These are phyloP conservation scores for Solanum hybrid DNA, from an alignment of 305 asterid genomes.

Conservation along the genomic window DNA sequence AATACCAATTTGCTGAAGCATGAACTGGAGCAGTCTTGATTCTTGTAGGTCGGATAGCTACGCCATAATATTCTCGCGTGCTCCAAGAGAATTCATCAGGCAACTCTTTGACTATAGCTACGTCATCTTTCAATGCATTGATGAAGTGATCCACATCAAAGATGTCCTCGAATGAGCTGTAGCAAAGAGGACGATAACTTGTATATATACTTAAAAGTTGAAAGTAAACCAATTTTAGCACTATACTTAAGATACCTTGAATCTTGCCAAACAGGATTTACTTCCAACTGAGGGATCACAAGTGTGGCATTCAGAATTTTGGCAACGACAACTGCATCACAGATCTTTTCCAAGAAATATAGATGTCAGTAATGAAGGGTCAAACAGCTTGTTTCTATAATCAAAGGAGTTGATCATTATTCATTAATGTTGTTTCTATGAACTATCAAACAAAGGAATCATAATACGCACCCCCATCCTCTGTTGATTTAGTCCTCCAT, in stretches of 20 bases:
- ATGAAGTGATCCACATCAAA: slow-evolving; percentile 96
- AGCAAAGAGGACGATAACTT: neutral
- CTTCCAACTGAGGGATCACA: slow-evolving; percentile 85
- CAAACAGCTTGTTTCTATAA: neutral
- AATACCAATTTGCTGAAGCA: slow-evolving; percentile 96
- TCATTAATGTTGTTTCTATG: neutral
- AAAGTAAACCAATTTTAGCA: neutral
- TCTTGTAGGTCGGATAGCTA: slow-evolving; percentile 88
- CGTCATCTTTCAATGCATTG: slow-evolving; percentile 70
- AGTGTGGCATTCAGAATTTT: slow-evolving; percentile 93
- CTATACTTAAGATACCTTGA: slow-evolving; percentile 47
- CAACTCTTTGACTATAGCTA: slow-evolving; percentile 71
- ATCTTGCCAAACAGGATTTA: slow-evolving; percentile 96
- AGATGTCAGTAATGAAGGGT: slow-evolving; percentile 14
- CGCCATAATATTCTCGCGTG: slow-evolving; percentile 87
- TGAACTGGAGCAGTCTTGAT: slow-evolving; percentile 88
- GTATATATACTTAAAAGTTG: neutral
- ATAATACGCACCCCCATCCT: slow-evolving; percentile 78
- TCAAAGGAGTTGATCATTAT: neutral
- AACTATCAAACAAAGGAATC: slow-evolving; percentile 2
- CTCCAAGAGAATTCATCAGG: slow-evolving; percentile 94
- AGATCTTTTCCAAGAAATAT: slow-evolving; percentile 41
- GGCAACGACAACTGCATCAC: slow-evolving; percentile 99
- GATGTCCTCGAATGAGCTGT: slow-evolving; percentile 87
- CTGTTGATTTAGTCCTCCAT: slow-evolving; percentile 97